A percentile compares a stretch with the other conserved stretches of the same genome.
These are phyloP conservation scores for Didymella segeticola DNA, from an alignment of 2,329 filamentous ascomycete genomes.

Conservation along the genomic window DNA sequence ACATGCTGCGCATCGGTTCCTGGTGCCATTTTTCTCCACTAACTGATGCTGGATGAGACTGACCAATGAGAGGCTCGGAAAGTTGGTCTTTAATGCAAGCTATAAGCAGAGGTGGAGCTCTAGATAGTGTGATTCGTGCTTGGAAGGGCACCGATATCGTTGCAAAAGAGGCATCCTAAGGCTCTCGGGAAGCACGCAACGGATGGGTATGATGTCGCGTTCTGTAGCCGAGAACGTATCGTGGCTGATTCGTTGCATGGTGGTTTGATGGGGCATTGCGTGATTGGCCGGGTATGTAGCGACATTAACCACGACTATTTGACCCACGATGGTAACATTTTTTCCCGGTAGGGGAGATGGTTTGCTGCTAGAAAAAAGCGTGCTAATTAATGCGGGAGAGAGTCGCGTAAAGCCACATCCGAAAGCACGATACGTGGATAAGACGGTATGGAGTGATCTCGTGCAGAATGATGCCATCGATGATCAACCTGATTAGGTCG, in stretches of 20 bases:
- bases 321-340: slow-evolving; percentile 14
- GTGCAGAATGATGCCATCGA: slow-evolving; percentile 41
- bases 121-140: slow-evolving; percentile 1
- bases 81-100: background rate
- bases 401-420: slow-evolving; percentile 11
- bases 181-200: slow-evolving; percentile 37
- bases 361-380: slow-evolving; percentile 8
- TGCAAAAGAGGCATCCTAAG: background rate
- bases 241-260: slow-evolving; percentile 32
- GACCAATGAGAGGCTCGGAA: background rate
- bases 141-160: slow-evolving; percentile 5
- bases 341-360: slow-evolving; percentile 12
- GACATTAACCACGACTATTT: slow-evolving; percentile 31
- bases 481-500: slow-evolving; percentile 27
- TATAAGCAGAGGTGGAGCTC: background rate
- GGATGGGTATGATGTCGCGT: slow-evolving; percentile 17
- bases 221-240: background rate
- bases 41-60: background rate
- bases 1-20: background rate
- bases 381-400: slow-evolving; percentile 16
- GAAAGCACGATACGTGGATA: slow-evolving; percentile 18
- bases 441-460: slow-evolving; percentile 36
- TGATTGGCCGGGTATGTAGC: slow-evolving; percentile 41
- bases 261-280: slow-evolving; percentile 36
- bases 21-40: background rate